Conservation (phyloP, 495 filamentous ascomycete genomes). For the Stereocaulon alpinum region DNA sequence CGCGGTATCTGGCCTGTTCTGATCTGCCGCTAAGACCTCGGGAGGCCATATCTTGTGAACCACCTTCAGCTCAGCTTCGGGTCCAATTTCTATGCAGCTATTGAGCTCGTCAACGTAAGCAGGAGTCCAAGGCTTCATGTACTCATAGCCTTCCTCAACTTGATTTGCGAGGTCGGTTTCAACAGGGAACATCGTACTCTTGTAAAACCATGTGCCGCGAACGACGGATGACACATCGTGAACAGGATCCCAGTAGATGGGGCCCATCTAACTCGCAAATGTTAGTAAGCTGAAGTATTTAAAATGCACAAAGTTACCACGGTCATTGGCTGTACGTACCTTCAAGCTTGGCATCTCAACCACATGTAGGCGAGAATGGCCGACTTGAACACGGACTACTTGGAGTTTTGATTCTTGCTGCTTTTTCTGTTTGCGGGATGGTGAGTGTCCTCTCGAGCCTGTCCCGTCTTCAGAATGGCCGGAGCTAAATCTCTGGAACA, state of each 20-base stretch:
- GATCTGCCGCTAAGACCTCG: constrained; percentile 32
- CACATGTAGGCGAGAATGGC: constrained; percentile 61
- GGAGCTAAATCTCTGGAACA: constrained; percentile 12
- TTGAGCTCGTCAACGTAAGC: constrained; percentile 90
- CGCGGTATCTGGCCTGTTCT: constrained; percentile 25
- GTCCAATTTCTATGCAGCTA: constrained; percentile 82
- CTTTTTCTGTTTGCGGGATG: constrained; percentile 15
- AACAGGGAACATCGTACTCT: constrained; percentile 83
- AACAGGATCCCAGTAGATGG: constrained; percentile 96
- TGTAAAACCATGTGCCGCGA: constrained; percentile 94
- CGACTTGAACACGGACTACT: constrained; percentile 52
- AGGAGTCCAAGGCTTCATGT: constrained; percentile 79
- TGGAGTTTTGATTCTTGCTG: constrained; percentile 14
- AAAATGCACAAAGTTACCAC: neutral
- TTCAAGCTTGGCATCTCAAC: constrained; percentile 44
- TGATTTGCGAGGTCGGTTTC: constrained; percentile 84
- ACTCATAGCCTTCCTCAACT: constrained; percentile 76
- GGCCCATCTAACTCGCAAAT: constrained; percentile 72
- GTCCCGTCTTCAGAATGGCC: neutral
- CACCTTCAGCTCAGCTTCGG: constrained; percentile 84
- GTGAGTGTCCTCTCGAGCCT: neutral
- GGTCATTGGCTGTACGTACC: constrained; percentile 22
- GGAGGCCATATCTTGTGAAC: constrained; percentile 66
- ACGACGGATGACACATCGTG: constrained; percentile 76
- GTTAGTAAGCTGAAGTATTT: constrained; percentile 29